Evolutionary conservation across 1,139 yeast species (phyloP).

Genomic region (Zygosaccharomyces pseudobailii): DNA sequence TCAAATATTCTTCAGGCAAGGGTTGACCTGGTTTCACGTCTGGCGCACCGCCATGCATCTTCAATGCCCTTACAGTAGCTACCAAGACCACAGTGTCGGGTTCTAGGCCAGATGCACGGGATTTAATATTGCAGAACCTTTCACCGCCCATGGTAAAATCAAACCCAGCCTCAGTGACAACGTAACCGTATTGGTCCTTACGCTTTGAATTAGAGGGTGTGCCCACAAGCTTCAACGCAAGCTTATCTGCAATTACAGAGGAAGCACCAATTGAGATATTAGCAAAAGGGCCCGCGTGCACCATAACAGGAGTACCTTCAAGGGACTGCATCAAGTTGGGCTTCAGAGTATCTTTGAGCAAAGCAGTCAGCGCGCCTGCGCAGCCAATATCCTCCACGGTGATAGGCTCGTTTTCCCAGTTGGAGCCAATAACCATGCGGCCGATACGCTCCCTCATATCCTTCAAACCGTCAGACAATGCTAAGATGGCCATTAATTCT

Average conservation of each 20-base stretch:
- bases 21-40: constrained; percentile 79
- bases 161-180: constrained; percentile 81
- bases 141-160: constrained; percentile 91
- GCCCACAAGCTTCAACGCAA: constrained; percentile 64
- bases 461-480: constrained; percentile 58
- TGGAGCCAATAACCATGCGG: constrained; percentile 64
- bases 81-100: constrained; percentile 76
- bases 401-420: constrained; percentile 56
- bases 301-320: constrained; percentile 81
- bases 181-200: constrained; percentile 53
- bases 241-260: constrained; percentile 70
- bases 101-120: constrained; percentile 65
- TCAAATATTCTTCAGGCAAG: constrained; percentile 60
- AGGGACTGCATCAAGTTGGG: constrained; percentile 82
- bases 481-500: constrained; percentile 77
- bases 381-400: constrained; percentile 77
- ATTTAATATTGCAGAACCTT: constrained; percentile 73
- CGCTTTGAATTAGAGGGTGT: constrained; percentile 42
- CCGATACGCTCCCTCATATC: constrained; percentile 72
- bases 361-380: constrained; percentile 77
- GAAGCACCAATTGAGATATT: constrained; percentile 83
- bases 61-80: constrained; percentile 75
- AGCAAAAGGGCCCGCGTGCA: constrained; percentile 85
- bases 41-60: constrained; percentile 80
- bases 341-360: constrained; percentile 74